phyloP scores from a whole-genome alignment of 441 rosid species.

The Cnidoscolus chayamansa region DNA sequence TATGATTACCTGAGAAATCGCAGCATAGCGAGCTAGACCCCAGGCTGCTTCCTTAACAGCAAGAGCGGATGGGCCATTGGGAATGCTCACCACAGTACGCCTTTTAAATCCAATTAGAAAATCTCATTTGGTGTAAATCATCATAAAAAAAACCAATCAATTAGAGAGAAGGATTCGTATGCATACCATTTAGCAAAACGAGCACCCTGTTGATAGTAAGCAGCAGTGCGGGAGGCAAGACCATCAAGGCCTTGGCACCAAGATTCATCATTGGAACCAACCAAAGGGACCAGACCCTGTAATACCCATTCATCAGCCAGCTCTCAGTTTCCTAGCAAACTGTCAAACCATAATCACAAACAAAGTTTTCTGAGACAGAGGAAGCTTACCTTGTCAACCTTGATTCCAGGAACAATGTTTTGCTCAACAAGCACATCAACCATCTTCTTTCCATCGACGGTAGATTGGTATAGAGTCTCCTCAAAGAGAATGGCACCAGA shows the following conservation, averaged over 20 bases:
- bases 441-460: conserved; percentile 68
- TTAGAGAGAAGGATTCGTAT: neutral
- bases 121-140: too few species aligned
- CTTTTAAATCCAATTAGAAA: conserved; percentile 27
- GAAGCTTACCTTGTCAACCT: conserved; percentile 71
- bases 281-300: conserved; percentile 81
- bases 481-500: conserved; percentile 80
- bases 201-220: conserved; percentile 91
- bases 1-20: conserved; percentile 63
- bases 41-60: conserved; percentile 92
- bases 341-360: neutral
- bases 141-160: too few species aligned
- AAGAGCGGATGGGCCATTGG: conserved; percentile 80
- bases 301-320: conserved; percentile 3
- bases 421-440: conserved; percentile 85
- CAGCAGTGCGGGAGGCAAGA: conserved; percentile 76
- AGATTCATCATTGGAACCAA: conserved; percentile 74
- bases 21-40: conserved; percentile 92
- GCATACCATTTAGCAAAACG: conserved; percentile 84
- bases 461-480: conserved; percentile 87
- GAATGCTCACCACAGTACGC: conserved; percentile 93
- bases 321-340: neutral
- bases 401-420: conserved; percentile 79
- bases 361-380: conserved; percentile 36
- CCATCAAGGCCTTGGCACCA: conserved; percentile 98